Base-by-base conservation (phyloP, 148 eudicot genomes). In the Limonium bicolor region DNA sequence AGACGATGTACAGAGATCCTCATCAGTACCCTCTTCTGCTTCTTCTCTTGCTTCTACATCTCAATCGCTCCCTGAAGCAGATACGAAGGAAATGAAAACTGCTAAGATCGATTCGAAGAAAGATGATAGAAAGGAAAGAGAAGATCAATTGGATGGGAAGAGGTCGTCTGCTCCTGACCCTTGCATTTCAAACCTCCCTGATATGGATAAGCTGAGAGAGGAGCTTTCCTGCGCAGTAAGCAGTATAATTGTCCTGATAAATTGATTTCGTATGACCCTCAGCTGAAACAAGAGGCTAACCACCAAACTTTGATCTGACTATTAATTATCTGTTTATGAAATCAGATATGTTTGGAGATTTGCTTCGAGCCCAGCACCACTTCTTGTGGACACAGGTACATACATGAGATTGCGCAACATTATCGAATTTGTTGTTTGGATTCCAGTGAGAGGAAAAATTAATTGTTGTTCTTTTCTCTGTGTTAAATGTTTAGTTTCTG, bases 351-450 rank as follows among this genome's bases (percentile, higher is more conserved):
- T 55, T 66, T 92, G 71, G 99, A 90, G 20, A 84, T 84, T 25
- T 92, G 99, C 61, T 90, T 65, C 43, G 97, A 90, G 61, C 97
- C 97, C 4, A 85, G 88, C 46, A 85, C 95, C 46, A 92, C 99
- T 49, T 54, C 94, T 54, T 92, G 99, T 73, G 99, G 95, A 13
- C 99, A 85, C 78, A 92, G 95, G 95, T 81, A 71, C 62, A 53
- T 9, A 7, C 19, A 6, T 7, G 13, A 3, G 1, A 7, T 43
- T 24, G 34, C 12, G 4, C 5, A 22, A 8, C 29, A 2, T 10
- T 22, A 7, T 46, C 20, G 14, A 8, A 3, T 38, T 38, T 13
- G 18, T 38, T 9, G 7, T 12, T 38, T 20, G 42, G n/a, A n/a
- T n/a, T n/a, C n/a, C n/a, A n/a, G n/a, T n/a, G n/a, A n/a, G n/a